Conservation (phyloP, 345 rosid species). For the Citrus glauca region DNA sequence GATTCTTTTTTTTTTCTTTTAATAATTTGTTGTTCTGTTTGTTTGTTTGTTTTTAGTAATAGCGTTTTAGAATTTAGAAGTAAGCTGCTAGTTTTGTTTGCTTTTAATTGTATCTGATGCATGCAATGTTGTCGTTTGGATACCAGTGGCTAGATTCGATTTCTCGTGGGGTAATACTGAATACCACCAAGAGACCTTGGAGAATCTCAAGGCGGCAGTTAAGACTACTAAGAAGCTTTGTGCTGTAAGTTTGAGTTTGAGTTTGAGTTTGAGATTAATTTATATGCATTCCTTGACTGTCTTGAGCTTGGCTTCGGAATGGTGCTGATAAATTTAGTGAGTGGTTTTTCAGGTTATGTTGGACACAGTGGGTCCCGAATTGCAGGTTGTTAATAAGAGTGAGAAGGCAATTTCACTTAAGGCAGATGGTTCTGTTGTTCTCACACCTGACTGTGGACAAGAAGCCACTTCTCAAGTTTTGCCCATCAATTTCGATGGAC, state of each 20-base stretch:
- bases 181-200: conserved; percentile 85
- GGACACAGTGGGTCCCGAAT: conserved; percentile 91
- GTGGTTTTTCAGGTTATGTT: conserved; percentile 71
- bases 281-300: not conserved
- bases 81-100: not conserved
- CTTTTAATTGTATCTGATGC: not conserved
- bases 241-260: conserved; percentile 47
- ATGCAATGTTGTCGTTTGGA: not conserved
- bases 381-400: conserved; percentile 79
- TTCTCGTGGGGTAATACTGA: conserved; percentile 82
- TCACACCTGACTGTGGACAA: conserved; percentile 72
- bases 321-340: not conserved
- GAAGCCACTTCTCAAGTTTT: conserved; percentile 83
- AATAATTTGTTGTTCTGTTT: not conserved
- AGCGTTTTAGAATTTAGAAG: not conserved
- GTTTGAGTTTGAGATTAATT: conserved; percentile 4
- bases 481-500: conserved; percentile 90
- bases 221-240: conserved; percentile 85
- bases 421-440: conserved; percentile 68
- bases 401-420: conserved; percentile 69
- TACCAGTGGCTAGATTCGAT: conserved; percentile 81
- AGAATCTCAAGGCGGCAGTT: conserved; percentile 71
- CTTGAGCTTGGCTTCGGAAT: not conserved
- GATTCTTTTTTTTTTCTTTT: not conserved
- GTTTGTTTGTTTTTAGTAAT: not conserved